phyloP scores from a whole-genome alignment of 2,329 filamentous ascomycete species.

The Phoma sp. region DNA sequence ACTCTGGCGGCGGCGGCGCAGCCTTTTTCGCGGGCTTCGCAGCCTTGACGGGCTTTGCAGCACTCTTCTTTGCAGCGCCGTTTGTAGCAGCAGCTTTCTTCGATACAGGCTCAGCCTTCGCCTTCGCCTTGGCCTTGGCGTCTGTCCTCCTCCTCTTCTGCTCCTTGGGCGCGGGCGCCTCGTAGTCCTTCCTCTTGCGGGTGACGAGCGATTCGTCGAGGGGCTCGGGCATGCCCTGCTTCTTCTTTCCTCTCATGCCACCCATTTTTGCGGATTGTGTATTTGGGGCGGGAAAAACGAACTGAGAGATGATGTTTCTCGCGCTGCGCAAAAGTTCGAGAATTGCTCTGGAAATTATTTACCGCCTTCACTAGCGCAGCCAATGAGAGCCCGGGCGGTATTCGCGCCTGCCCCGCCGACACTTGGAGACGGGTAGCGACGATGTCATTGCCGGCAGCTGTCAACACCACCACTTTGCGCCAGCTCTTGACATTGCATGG shows the following conservation, averaged over 20 bases:
- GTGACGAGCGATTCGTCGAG: constrained; percentile 77
- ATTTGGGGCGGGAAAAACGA: neutral
- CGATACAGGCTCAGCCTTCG: constrained; percentile 24
- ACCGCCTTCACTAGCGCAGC: constrained; percentile 29
- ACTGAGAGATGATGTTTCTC: constrained; percentile 13
- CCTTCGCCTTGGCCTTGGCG: constrained; percentile 36
- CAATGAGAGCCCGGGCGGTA: neutral
- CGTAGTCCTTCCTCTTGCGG: constrained; percentile 85
- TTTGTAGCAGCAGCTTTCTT: constrained; percentile 52
- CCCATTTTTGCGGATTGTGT: constrained; percentile 66
- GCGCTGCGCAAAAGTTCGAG: constrained; percentile 10
- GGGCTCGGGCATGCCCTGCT: constrained; percentile 85
- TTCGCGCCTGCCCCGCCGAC: constrained; percentile 5
- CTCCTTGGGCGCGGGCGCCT: constrained; percentile 51
- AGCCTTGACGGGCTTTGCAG: constrained; percentile 27
- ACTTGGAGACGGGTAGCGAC: constrained; percentile 22
- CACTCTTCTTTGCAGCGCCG: constrained; percentile 30
- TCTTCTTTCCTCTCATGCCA: constrained; percentile 89
- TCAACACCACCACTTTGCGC: constrained; percentile 1
- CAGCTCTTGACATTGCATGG: neutral
- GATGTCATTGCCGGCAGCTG: constrained; percentile 37
- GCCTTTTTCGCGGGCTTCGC: constrained; percentile 44
- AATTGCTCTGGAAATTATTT: constrained; percentile 24
- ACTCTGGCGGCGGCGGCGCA: constrained; percentile 36
- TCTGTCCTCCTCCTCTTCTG: constrained; percentile 66